phyloP scores from a whole-genome alignment of 1,139 yeast species.

The Saccharomyces hybrid region DNA sequence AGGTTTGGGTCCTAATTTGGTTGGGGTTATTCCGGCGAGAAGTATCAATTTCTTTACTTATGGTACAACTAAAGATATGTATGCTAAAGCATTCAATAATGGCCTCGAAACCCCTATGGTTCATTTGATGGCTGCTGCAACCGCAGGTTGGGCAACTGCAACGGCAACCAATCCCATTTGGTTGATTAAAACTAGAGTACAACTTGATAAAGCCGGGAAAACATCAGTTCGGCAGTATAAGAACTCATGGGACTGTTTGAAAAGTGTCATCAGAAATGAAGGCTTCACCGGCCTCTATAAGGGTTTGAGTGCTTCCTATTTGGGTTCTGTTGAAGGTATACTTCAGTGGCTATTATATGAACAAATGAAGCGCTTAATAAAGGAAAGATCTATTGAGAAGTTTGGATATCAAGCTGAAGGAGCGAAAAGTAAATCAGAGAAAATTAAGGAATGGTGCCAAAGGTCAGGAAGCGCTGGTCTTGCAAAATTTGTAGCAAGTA shows the following conservation, averaged over 20 bases:
- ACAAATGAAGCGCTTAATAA: conserved; percentile 75
- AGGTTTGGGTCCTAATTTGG: conserved; percentile 93
- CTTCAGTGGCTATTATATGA: conserved; percentile 96
- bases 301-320: conserved; percentile 88
- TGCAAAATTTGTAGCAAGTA: conserved; percentile 88
- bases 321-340: conserved; percentile 91
- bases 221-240: conserved; percentile 47
- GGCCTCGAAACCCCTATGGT: conserved; percentile 80
- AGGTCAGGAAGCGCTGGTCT: conserved; percentile 97
- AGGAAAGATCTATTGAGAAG: conserved; percentile 44
- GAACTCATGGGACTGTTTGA: conserved; percentile 80
- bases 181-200: conserved; percentile 91
- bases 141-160: conserved; percentile 91
- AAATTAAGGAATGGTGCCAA: conserved; percentile 83
- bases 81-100: conserved; percentile 56
- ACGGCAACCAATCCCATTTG: conserved; percentile 99
- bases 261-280: conserved; percentile 62
- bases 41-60: conserved; percentile 95
- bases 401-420: conserved; percentile 34
- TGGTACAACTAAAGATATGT: conserved; percentile 76
- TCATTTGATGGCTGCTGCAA: conserved; percentile 81
- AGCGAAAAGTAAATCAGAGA: conserved; percentile 53
- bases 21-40: conserved; percentile 98
- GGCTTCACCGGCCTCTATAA: conserved; percentile 75
- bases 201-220: conserved; percentile 57